Conservation (phyloP, 352 stramenopile genomes). For the Pythium monospermum region DNA sequence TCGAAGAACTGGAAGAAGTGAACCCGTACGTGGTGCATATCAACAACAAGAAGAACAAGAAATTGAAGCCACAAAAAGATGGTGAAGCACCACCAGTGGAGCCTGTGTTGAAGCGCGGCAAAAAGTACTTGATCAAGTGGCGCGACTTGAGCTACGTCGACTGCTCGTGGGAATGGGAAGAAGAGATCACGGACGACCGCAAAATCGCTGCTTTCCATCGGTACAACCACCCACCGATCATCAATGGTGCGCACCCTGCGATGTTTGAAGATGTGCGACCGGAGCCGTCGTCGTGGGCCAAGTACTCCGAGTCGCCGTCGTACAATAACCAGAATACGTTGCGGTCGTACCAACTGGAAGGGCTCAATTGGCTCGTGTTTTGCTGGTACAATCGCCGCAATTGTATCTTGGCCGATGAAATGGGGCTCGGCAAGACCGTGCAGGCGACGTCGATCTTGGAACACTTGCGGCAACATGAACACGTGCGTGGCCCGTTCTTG, state of each 20-base stretch:
- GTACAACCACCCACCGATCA: slow-evolving; percentile 80
- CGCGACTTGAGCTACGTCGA: slow-evolving; percentile 88
- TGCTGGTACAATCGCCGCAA: slow-evolving; percentile 97
- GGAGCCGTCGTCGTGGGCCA: slow-evolving; percentile 77
- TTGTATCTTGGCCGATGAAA: slow-evolving; percentile 88
- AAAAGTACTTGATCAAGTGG: slow-evolving; percentile 92
- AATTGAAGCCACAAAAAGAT: too few species aligned
- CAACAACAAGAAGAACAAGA: too few species aligned
- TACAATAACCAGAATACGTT: slow-evolving; percentile 95
- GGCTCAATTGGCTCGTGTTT: slow-evolving; percentile 97
- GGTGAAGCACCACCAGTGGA: slow-evolving; percentile 36
- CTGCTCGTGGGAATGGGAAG: slow-evolving; percentile 87
- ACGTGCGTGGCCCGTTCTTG: slow-evolving; percentile 95
- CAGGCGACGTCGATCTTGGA: slow-evolving; percentile 93
- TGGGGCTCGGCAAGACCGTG: slow-evolving; percentile 90
- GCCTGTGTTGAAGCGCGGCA: slow-evolving; percentile 63
- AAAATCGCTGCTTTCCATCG: slow-evolving; percentile 87
- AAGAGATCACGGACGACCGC: slow-evolving; percentile 84
- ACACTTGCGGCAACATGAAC: slow-evolving; percentile 88
- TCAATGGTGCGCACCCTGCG: slow-evolving; percentile 76
- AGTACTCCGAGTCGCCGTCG: slow-evolving; percentile 80
- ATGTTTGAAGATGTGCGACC: slow-evolving; percentile 80
- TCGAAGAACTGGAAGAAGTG: slow-evolving; percentile 65
- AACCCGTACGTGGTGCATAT: slow-evolving; percentile 69
- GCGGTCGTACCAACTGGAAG: slow-evolving; percentile 98